Percentiles rank a stretch among this genome's conserved stretches.
Evolutionary conservation across 768 basidiomycete species (phyloP).

Genomic region (Boletus rubroflammeus): DNA sequence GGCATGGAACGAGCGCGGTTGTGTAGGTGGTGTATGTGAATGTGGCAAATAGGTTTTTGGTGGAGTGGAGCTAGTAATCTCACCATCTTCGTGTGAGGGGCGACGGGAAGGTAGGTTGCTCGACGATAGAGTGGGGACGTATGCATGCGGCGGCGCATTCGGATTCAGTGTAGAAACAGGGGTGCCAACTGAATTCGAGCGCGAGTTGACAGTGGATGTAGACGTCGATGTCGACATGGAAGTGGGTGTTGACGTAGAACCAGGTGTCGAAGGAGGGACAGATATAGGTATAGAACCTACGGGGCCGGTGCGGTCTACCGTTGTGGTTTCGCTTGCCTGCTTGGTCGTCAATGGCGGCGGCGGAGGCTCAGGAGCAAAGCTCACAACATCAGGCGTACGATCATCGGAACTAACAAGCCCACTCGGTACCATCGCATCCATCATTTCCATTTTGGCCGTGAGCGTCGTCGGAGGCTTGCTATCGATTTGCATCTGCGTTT

Average conservation of each 20-base stretch:
- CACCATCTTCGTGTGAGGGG: slow-evolving; percentile 50
- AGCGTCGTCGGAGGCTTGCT: slow-evolving; percentile 9
- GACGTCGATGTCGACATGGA: slow-evolving; percentile 24
- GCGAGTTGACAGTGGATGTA: slow-evolving; percentile 22
- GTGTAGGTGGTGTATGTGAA: slow-evolving; percentile 45
- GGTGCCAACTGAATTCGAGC: slow-evolving; percentile 25
- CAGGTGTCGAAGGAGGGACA: slow-evolving; percentile 1
- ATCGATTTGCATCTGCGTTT: slow-evolving; percentile 8
- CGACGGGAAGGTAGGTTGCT: slow-evolving; percentile 22
- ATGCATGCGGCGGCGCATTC: not conserved
- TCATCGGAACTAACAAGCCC: slow-evolving; percentile 19
- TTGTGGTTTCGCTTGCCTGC: slow-evolving; percentile 16
- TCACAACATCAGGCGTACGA: slow-evolving; percentile 20
- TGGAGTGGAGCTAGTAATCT: slow-evolving; percentile 42
- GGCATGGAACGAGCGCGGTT: slow-evolving; percentile 43
- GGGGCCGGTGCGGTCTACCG: not conserved
- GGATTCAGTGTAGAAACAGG: slow-evolving; percentile 5
- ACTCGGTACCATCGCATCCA: slow-evolving; percentile 21
- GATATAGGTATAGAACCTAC: not conserved
- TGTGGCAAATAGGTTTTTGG: slow-evolving; percentile 35
- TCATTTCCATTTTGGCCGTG: slow-evolving; percentile 24
- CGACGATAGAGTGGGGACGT: slow-evolving; percentile 2
- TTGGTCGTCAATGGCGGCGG: slow-evolving; percentile 30
- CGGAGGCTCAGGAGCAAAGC: slow-evolving; percentile 30
- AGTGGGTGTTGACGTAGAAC: slow-evolving; percentile 8